Evolutionary conservation across 352 stramenopile species (phyloP), one percentile per base, ranked within the genome.

Genomic region (Globisporangium orthogonon): DNA sequence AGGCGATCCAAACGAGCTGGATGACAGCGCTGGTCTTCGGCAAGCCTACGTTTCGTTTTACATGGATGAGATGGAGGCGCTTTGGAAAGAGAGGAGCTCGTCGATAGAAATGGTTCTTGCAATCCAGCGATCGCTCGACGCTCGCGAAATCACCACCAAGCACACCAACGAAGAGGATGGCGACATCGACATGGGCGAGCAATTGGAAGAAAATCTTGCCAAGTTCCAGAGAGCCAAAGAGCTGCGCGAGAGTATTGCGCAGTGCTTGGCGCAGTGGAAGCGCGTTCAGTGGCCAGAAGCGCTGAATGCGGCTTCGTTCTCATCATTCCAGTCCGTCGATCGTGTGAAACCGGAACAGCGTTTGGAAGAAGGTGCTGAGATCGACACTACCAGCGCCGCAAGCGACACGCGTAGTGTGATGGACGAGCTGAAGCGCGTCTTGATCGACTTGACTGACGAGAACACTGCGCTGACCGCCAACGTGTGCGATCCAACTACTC

Each of bases 71-170:
- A 85, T 94, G 65, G 76, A 92, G 54, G 65, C 69, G 31, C 64
- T 94, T 51, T 94, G 84, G 84, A 89, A 89, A 60, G 84, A 94
- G 62, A 65, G 83, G 39, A 87, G 73, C 40, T 86, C 80, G 31
- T 85, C 82, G 5, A 56, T 90, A 3, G 84, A 94, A 58, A 83
- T 88, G 56, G 71, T 94, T 35, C 71, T 88, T 44, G 74, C 80
- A 5, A 86, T 92, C 43, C 69, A 87, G 52, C 75, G 84, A 43
- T 83, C 84, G 4, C 60, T 94, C 4, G 43, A 60, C 60, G 47
- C 55, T 14, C 29, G 45, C 41, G 18, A 43, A 30, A 37, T 58
- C 9, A 61, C 48, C 7, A 6, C 15, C 10, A 44, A 9, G n/a
- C 15, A 7, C 14, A 43, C 18, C 23, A 59, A 62, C 2, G 23